Evolutionary conservation across 2,329 filamentous ascomycete genomes (phyloP).

Genomic region (Cytospora schulzeri): DNA sequence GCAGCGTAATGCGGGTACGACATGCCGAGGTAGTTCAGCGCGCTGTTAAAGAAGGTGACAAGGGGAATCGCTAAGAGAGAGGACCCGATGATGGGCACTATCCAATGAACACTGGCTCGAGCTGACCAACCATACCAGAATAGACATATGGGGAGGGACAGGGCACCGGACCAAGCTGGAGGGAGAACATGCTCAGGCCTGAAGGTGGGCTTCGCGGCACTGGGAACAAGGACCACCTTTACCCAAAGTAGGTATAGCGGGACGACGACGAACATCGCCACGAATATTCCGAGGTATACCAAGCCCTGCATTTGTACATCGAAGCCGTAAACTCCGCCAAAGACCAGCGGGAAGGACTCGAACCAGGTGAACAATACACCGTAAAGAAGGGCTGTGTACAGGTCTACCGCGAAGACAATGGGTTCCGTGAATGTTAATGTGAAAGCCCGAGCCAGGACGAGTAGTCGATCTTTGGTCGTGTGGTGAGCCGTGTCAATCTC

Average conservation of each 20-base stretch:
- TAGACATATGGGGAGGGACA: conserved; percentile 48
- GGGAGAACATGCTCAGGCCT: conserved; percentile 5
- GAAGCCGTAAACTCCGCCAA: conserved; percentile 6
- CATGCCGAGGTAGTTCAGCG: conserved; percentile 7
- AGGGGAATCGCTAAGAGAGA: background rate
- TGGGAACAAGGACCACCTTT: background rate
- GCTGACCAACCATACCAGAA: conserved; percentile 58
- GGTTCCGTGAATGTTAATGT: conserved; percentile 8
- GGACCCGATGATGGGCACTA: conserved; percentile 52
- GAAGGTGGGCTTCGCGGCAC: background rate
- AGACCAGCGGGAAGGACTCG: conserved; percentile 12
- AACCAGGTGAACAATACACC: conserved; percentile 16
- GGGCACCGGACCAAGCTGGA: conserved; percentile 6
- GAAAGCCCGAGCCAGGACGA: conserved; percentile 4
- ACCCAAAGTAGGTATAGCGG: conserved; percentile 3
- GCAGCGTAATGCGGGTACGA: conserved; percentile 3
- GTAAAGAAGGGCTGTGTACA: conserved; percentile 8
- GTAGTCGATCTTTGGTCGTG: conserved; percentile 3
- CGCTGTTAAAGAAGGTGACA: background rate
- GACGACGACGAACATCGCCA: background rate
- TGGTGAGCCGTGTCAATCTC: conserved; percentile 6
- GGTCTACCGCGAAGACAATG: conserved; percentile 4
- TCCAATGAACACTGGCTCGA: conserved; percentile 52
- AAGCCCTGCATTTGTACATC: conserved; percentile 2
- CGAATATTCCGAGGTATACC: background rate